phyloP scores from a whole-genome alignment of 352 stramenopile species.

The Phytopythium vexans region DNA sequence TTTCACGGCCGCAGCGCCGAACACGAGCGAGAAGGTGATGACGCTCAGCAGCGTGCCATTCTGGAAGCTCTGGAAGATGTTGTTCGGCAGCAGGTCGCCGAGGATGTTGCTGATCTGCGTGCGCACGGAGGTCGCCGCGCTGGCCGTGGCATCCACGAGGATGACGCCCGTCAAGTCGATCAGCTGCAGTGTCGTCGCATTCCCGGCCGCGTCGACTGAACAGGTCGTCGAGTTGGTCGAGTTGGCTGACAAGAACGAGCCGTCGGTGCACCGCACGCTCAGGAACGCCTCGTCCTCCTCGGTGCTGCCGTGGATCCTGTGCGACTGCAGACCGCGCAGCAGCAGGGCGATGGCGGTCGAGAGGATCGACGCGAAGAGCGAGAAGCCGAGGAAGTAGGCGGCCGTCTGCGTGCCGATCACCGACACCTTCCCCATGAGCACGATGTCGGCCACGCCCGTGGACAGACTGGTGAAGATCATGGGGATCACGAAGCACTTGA shows the following conservation, averaged over 20 bases:
- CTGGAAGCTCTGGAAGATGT: slow-evolving; percentile 18
- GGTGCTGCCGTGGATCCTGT: slow-evolving; percentile 4
- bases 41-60: slow-evolving; percentile 14
- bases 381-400: slow-evolving; percentile 7
- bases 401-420: slow-evolving; percentile 7
- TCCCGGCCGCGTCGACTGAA: background rate
- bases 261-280: slow-evolving; percentile 5
- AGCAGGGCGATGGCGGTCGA: slow-evolving; percentile 2
- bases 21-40: slow-evolving; percentile 13
- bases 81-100: slow-evolving; percentile 10
- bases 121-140: slow-evolving; percentile 1
- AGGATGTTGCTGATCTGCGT: slow-evolving; percentile 14
- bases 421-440: slow-evolving; percentile 11
- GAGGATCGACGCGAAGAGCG: slow-evolving; percentile 3
- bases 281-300: slow-evolving; percentile 10
- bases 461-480: slow-evolving; percentile 14
- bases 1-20: slow-evolving; percentile 10
- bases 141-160: background rate
- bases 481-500: slow-evolving; percentile 35
- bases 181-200: slow-evolving; percentile 5
- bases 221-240: background rate
- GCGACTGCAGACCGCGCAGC: slow-evolving; percentile 2
- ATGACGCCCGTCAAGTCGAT: slow-evolving; percentile 6
- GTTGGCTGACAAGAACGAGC: slow-evolving; percentile 2
- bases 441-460: slow-evolving; percentile 8